Percentiles rank a stretch among this genome's conserved stretches.
phyloP scores from a whole-genome alignment of 2,329 filamentous ascomycete species.

The Fusarium citri region DNA sequence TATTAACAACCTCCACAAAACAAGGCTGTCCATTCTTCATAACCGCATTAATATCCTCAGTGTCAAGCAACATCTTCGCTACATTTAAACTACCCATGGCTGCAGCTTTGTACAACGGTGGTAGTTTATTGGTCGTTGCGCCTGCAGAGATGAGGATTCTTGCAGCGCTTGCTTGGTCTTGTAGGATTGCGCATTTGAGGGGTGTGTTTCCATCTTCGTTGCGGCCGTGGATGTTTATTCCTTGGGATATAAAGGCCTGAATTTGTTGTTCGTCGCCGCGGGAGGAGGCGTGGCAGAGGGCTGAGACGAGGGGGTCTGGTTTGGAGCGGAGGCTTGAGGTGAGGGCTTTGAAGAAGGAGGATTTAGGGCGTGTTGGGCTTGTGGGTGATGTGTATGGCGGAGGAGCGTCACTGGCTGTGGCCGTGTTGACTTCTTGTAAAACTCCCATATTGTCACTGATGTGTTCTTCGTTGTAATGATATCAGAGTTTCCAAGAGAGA shows the following conservation, averaged over 20 bases:
- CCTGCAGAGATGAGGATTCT: neutral
- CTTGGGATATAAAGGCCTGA: neutral
- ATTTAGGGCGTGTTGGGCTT: neutral
- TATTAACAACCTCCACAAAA: neutral
- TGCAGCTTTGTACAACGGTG: conserved; percentile 1
- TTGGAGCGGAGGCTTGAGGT: conserved; percentile 3
- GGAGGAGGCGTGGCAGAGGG: conserved; percentile 1
- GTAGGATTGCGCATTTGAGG: neutral
- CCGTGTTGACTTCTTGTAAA: neutral
- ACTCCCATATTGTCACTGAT: neutral
- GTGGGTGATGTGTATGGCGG: neutral
- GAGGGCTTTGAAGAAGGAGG: neutral
- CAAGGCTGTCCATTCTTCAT: neutral
- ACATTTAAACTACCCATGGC: neutral
- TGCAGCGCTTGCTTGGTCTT: neutral
- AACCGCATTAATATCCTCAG: neutral
- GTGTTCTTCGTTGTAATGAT: fast-evolving
- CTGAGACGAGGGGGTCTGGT: conserved; percentile 2
- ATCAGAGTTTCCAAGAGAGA: fast-evolving
- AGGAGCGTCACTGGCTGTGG: neutral
- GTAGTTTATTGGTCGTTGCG: neutral
- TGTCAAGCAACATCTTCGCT: neutral
- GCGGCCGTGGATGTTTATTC: conserved; percentile 4
- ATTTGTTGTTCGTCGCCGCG: conserved; percentile 9
- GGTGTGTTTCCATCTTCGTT: conserved; percentile 15